A percentile compares a stretch with the other conserved stretches of the same genome.
These are phyloP conservation scores for Venturia asperata DNA, from an alignment of 2,329 filamentous ascomycete species.

Conservation along the genomic window DNA sequence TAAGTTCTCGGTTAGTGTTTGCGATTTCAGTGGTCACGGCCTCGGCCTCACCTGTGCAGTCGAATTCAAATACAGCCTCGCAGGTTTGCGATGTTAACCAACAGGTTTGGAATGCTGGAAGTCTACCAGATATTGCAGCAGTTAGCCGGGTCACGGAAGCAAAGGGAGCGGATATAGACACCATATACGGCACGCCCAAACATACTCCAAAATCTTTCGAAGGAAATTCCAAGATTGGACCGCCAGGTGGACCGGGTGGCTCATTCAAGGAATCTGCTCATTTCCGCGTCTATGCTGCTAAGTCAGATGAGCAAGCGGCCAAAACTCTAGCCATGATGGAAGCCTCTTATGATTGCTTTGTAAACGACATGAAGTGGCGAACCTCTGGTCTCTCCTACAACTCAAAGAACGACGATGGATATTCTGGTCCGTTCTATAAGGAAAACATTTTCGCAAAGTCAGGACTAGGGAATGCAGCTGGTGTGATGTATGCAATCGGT, in stretches of 20 bases:
- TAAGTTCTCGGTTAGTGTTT: background rate
- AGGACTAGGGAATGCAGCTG: conserved; percentile 35
- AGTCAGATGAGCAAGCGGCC: conserved; percentile 26
- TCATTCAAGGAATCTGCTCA: conserved; percentile 25
- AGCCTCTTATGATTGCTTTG: conserved; percentile 34
- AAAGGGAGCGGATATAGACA: background rate
- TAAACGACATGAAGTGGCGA: conserved; percentile 24
- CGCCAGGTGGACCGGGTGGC: background rate
- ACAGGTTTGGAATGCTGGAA: background rate
- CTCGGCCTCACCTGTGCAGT: background rate
- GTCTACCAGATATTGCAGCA: background rate
- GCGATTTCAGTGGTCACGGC: background rate
- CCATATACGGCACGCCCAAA: background rate
- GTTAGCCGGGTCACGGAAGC: background rate
- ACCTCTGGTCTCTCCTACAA: conserved; percentile 26
- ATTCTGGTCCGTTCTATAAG: conserved; percentile 36
- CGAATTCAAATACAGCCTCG: background rate
- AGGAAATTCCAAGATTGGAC: conserved; percentile 1
- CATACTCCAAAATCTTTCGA: background rate
- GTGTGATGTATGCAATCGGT: conserved; percentile 34
- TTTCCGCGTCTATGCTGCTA: conserved; percentile 36
- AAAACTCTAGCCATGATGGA: conserved; percentile 39
- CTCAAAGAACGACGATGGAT: conserved; percentile 29
- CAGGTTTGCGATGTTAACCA: background rate
- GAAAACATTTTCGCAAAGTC: conserved; percentile 38